These are phyloP conservation scores for Plasmodium gallinaceum DNA, from an alignment of 169 alveolate genomes.

Conservation along the genomic window DNA sequence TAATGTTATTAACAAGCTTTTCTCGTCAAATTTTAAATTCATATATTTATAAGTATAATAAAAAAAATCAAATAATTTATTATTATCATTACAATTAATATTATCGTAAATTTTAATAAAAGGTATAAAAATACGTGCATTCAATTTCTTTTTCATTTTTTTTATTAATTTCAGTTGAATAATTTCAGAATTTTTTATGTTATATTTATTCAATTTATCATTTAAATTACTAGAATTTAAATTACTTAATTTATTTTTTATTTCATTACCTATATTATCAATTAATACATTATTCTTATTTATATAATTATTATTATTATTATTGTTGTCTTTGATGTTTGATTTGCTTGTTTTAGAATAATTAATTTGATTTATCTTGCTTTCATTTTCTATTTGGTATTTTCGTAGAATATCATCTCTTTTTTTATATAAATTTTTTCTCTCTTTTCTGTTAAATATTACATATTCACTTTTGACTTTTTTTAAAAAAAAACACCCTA, in stretches of 20 bases:
- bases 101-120: conserved; percentile 9
- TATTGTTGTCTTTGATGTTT: background rate
- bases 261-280: background rate
- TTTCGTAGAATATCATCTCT: conserved; percentile 17
- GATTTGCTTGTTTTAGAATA: background rate
- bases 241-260: background rate
- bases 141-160: conserved; percentile 41
- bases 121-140: conserved; percentile 35
- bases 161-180: conserved; percentile 35
- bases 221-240: background rate
- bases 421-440: conserved; percentile 19
- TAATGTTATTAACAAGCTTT: conserved; percentile 30
- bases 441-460: conserved; percentile 26
- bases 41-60: conserved; percentile 26
- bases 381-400: background rate
- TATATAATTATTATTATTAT: background rate
- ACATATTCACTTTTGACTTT: conserved; percentile 40
- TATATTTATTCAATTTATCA: background rate
- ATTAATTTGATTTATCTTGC: background rate
- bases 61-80: conserved; percentile 9
- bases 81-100: background rate
- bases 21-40: conserved; percentile 23
- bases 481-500: conserved; percentile 14
- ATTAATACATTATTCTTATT: background rate
- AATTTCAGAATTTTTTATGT: background rate